Conservation (phyloP, 1,284 basidiomycete species). For the Lentinus polychrous region DNA sequence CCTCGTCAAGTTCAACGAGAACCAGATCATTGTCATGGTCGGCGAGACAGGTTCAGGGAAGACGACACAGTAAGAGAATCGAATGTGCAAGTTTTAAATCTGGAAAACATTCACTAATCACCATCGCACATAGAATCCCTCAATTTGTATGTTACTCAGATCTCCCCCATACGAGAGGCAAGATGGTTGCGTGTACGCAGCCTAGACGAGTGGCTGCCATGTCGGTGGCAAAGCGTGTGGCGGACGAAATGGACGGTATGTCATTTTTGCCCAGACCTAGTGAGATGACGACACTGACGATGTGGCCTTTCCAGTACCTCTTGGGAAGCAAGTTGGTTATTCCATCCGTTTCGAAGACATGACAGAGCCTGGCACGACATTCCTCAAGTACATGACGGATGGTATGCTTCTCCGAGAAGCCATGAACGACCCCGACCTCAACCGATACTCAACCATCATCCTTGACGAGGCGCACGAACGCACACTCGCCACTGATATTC, state of each 20-base stretch:
- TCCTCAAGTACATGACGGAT: slow-evolving; percentile 99
- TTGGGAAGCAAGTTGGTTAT: slow-evolving; percentile 95
- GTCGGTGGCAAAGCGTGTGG: slow-evolving; percentile 97
- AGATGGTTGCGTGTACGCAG: slow-evolving; percentile 95
- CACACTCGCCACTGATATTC: slow-evolving; percentile 95
- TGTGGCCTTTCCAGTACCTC: slow-evolving; percentile 50
- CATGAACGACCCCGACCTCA: slow-evolving; percentile 90
- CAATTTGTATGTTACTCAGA: slow-evolving; percentile 96
- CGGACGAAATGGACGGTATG: slow-evolving; percentile 95
- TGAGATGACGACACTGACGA: slow-evolving; percentile 1
- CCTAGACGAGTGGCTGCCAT: slow-evolving; percentile 96
- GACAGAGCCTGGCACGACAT: slow-evolving; percentile 86
- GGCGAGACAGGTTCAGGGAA: slow-evolving; percentile 98
- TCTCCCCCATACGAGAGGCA: slow-evolving; percentile 81
- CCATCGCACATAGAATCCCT: slow-evolving; percentile 51
- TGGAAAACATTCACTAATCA: background rate
- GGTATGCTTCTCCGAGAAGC: slow-evolving; percentile 97
- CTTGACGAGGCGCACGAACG: slow-evolving; percentile 99
- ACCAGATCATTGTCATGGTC: slow-evolving; percentile 94
- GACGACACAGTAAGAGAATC: slow-evolving; percentile 84
- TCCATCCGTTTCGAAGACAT: slow-evolving; percentile 99
- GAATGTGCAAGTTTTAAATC: slow-evolving; percentile 4
- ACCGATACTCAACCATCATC: slow-evolving; percentile 94
- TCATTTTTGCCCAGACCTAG: slow-evolving; percentile 6
- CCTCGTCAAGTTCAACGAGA: slow-evolving; percentile 60